phyloP scores from a whole-genome alignment of 805 yeast genomes.

The Diddensiella transvaalensis region DNA sequence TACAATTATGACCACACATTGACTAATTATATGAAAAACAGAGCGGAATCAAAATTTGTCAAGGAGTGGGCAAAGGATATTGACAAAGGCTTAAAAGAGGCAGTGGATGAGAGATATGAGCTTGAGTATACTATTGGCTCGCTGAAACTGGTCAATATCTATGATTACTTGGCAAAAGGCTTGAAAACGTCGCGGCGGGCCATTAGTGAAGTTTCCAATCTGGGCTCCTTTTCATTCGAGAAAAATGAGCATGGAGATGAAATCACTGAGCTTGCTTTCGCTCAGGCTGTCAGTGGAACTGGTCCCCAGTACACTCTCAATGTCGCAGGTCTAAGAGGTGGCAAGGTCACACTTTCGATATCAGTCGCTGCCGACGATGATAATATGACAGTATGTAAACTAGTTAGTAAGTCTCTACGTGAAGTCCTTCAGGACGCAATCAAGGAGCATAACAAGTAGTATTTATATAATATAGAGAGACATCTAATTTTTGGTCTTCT shows the following conservation, averaged over 20 bases:
- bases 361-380: slow-evolving; percentile 15
- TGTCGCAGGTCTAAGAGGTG: slow-evolving; percentile 14
- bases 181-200: slow-evolving; percentile 5
- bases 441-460: background rate
- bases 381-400: background rate
- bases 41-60: background rate
- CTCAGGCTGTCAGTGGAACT: slow-evolving; percentile 16
- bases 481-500: too few species aligned
- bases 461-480: too few species aligned
- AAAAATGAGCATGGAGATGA: background rate
- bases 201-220: slow-evolving; percentile 21
- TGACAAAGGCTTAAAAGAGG: slow-evolving; percentile 1
- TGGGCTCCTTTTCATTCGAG: slow-evolving; percentile 12
- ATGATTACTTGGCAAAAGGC: slow-evolving; percentile 8
- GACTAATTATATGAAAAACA: background rate
- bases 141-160: slow-evolving; percentile 14
- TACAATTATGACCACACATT: slow-evolving; percentile 6
- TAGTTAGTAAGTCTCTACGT: background rate
- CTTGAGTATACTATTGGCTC: slow-evolving; percentile 10
- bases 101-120: background rate
- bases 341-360: slow-evolving; percentile 11
- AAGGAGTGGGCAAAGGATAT: slow-evolving; percentile 2
- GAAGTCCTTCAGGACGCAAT: background rate
- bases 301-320: slow-evolving; percentile 16
- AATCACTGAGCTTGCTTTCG: slow-evolving; percentile 12